phyloP scores from a whole-genome alignment of 768 basidiomycete species.

The Macrocybe gigantea region DNA sequence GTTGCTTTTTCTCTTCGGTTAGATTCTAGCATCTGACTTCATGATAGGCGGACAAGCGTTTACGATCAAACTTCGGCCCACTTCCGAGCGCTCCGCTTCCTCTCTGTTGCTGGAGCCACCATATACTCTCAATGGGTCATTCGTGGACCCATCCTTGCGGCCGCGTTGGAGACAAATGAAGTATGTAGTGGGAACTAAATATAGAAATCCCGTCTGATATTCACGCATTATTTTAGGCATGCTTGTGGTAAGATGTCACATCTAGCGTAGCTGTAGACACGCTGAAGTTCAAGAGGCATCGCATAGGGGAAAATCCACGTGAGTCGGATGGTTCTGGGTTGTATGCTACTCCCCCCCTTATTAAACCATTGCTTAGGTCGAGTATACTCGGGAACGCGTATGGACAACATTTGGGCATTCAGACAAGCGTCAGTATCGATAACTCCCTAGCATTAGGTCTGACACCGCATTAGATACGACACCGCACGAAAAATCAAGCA shows the following conservation, averaged over 20 bases:
- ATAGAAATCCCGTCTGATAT: no score
- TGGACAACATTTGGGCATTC: conserved; percentile 65
- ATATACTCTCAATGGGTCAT: conserved; percentile 34
- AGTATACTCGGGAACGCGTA: conserved; percentile 42
- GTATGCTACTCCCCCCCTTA: neutral
- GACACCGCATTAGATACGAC: conserved; percentile 33
- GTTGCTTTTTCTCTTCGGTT: conserved; percentile 19
- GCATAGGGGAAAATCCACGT: no score
- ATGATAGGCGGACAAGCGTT: conserved; percentile 68
- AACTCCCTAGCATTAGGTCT: no score
- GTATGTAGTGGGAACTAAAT: conserved; percentile 26
- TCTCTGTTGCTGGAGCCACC: conserved; percentile 75
- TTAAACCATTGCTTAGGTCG: conserved; percentile 55
- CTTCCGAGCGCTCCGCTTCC: conserved; percentile 59
- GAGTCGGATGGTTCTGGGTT: no score
- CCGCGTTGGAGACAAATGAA: conserved; percentile 76
- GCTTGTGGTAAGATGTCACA: conserved; percentile 44
- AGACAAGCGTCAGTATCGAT: conserved; percentile 37
- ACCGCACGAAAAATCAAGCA: conserved; percentile 58
- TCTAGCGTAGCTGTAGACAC: neutral
- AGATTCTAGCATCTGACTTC: neutral
- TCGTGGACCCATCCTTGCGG: conserved; percentile 35
- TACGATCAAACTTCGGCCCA: conserved; percentile 70
- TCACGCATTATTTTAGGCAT: conserved; percentile 32
- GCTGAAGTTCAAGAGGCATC: no score